Evolutionary conservation across 495 filamentous ascomycete genomes (phyloP).

Genomic region (Chaetomium cochliodes): DNA sequence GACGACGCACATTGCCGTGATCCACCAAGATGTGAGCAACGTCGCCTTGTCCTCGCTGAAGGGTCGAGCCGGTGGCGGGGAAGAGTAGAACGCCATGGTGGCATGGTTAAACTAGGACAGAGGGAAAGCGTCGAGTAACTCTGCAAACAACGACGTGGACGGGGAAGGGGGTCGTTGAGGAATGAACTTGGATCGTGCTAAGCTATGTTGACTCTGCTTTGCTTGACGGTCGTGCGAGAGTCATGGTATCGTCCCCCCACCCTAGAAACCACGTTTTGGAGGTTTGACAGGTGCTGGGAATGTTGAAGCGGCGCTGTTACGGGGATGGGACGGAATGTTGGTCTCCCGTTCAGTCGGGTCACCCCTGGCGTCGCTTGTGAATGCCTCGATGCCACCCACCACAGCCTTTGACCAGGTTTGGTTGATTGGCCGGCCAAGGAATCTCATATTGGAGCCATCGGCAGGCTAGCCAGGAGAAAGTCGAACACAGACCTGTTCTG

Average conservation of each 20-base stretch:
- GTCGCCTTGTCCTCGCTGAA: slow-evolving; percentile 65
- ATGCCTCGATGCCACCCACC: no score
- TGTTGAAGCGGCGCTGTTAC: background rate
- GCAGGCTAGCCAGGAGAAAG: no score
- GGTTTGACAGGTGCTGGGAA: background rate
- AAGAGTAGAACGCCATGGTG: slow-evolving; percentile 54
- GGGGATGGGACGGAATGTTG: background rate
- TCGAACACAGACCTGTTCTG: no score
- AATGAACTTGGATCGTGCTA: background rate
- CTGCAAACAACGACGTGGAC: background rate
- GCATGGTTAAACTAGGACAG: background rate
- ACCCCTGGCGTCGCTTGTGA: no score
- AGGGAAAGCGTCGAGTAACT: background rate
- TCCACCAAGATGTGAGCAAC: slow-evolving; percentile 90
- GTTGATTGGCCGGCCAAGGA: background rate
- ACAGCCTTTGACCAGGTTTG: no score
- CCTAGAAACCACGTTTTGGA: background rate
- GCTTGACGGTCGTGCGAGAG: background rate
- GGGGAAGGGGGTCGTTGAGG: background rate
- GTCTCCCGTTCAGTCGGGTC: no score
- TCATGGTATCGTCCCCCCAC: background rate
- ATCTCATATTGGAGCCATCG: background rate
- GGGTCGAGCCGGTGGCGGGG: slow-evolving; percentile 57
- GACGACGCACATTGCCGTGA: slow-evolving; percentile 70
- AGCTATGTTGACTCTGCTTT: background rate